Evolutionary conservation across 1,139 yeast genomes (phyloP).

Genomic region (Saccharomyces hybrid): DNA sequence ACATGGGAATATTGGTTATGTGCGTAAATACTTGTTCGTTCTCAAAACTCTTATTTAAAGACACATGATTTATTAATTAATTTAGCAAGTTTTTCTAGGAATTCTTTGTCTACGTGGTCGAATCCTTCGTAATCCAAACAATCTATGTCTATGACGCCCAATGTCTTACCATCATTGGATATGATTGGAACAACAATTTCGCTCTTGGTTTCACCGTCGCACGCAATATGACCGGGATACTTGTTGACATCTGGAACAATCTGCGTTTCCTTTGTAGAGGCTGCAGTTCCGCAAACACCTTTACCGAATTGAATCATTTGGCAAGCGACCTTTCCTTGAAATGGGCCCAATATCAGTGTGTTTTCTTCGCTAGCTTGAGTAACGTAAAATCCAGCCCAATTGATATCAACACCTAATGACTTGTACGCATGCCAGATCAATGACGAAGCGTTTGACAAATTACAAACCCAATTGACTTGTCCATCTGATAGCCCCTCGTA

Average conservation of each 20-base stretch:
- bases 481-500: constrained; percentile 57
- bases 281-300: constrained; percentile 93
- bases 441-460: constrained; percentile 78
- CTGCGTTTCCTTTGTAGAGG: constrained; percentile 50
- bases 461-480: constrained; percentile 80
- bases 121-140: constrained; percentile 62
- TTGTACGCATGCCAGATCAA: constrained; percentile 83
- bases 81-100: constrained; percentile 53
- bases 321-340: constrained; percentile 96
- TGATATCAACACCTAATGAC: constrained; percentile 49
- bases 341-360: constrained; percentile 76
- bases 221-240: constrained; percentile 92
- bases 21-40: neutral
- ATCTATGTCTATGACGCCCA: constrained; percentile 85
- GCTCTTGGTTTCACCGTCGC: constrained; percentile 90
- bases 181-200: constrained; percentile 87
- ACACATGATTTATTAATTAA: constrained; percentile 40
- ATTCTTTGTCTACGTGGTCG: constrained; percentile 50
- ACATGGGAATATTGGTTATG: neutral
- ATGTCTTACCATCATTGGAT: constrained; percentile 35
- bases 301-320: constrained; percentile 68
- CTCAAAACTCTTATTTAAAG: neutral
- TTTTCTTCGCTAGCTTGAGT: constrained; percentile 23
- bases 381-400: constrained; percentile 93
- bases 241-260: constrained; percentile 67